Base-by-base conservation (phyloP, 2,329 filamentous ascomycete genomes). In the Neoascochyta sp. region DNA sequence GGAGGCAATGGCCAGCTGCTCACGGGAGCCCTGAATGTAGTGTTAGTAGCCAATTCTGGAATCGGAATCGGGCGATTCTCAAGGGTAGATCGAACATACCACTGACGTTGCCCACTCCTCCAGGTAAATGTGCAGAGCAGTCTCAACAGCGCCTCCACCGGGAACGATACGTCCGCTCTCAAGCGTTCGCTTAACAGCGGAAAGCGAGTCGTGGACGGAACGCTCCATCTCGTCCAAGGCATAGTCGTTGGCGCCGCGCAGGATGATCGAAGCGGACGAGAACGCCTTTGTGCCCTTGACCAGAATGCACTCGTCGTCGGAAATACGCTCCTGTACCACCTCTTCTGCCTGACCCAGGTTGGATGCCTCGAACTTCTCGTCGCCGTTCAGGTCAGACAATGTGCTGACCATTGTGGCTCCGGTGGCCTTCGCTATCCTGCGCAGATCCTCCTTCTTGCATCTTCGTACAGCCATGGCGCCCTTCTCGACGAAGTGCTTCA, bases 201-300 rank as follows among this genome's bases (percentile, higher is more conserved):
- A 95, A 25, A 98, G 75, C 9, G 90, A 94, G 67, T 98, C 92
- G 70, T 98, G 92, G 11, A 98, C 81, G 2, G 92, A 96, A 45
- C 92, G 85, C 75, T 98, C 92, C 90, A 96, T 98, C 75, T 98
- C 92, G 58, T 98, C 92, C 16, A 98, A 79, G 39, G 87, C 86
- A 70, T 85, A 96, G 66, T 98, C 92, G 67, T 98, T 96, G 50
- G 92, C 76, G 24, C 92, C 92, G 36, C 92, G 86, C 31, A 98
- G 83, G 50, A 98, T 93, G 65, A 95, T 88, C 11, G 92, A 98
- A 16, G 92, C 89, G 5, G 89, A 94, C 3, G 84, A 92, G 68
- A 92, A 87, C 16, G 84, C 78, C 72, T 95, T 96, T 56, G 92
- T 95, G 32, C 90, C 90, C 74, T 92, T 95, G 62, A 98, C 77